Evolutionary conservation across 2,329 filamentous ascomycete genomes (phyloP), one percentile per base, ranked within the genome.

Genomic region (Torrubiella hemipterigena): DNA sequence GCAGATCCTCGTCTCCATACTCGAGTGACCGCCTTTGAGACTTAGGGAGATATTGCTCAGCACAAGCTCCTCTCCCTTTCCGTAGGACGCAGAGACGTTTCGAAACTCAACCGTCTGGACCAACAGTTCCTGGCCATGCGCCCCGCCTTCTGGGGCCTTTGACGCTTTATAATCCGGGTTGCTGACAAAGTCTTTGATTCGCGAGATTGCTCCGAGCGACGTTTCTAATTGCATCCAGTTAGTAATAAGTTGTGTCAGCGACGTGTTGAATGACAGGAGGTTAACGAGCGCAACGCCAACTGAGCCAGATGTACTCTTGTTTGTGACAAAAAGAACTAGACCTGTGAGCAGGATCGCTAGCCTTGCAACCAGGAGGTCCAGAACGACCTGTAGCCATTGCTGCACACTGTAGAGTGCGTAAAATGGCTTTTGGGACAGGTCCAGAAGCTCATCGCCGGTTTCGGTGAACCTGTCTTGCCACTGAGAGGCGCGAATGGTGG

Each of bases 331-430:
- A 3, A 64, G 55, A 4, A 60, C 55, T 6, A 65, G 63, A 55
- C 22, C 30, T 17, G 30, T 27, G 22, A 26, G 17, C 5, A 31
- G 22, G 11, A 61, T 50, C 1, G 59, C 59, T 22, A 67, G 51
- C 4, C 45, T 57, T 1, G 62, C 59, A 3, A 67, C 61, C 5
- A 65, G 45, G n/a, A 66, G 41, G 35, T 65, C 59, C 11, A 67
- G 38, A 2, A 61, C 59, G 4, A 66, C 43, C 1, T 50, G 55
- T 3, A 65, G 48, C 61, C 62, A 65, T 21, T 59, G 51, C 41
- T 67, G 63, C 13, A 63, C 53, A 17, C 54, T 53, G 32, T 54
- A 60, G 21, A 65, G 50, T 10, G 62, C 50, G 38, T 65, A 66
- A 36, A 59, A 61, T 6, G 63, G 61, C 21, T 52, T 47, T 35